Evolutionary conservation across 768 basidiomycete species (phyloP).

Genomic region (Lentinula boryana): DNA sequence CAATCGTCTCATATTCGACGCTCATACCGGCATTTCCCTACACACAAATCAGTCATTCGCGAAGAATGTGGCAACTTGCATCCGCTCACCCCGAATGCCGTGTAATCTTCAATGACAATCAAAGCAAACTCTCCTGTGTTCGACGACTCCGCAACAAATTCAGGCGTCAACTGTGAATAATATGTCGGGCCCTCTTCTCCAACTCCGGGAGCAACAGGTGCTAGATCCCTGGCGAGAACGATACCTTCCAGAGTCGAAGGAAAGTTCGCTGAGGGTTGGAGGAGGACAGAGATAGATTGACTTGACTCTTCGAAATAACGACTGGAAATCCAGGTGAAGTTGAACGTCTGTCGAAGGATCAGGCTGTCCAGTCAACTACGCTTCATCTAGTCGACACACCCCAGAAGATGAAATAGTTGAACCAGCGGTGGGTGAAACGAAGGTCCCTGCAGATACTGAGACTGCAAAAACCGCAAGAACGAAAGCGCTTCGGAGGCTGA

Average conservation of each 20-base stretch:
- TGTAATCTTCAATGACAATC: background rate
- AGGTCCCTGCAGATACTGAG: conserved; percentile 1
- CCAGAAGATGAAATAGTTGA: background rate
- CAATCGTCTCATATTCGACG: background rate
- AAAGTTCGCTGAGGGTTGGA: background rate
- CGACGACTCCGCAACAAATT: background rate
- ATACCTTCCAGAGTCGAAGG: background rate
- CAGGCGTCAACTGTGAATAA: background rate
- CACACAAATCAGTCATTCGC: too few relatives aligned
- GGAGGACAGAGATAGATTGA: background rate
- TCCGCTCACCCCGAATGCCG: background rate
- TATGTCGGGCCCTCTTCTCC: background rate
- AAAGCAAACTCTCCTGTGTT: background rate
- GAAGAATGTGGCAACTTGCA: background rate
- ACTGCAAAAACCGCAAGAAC: background rate
- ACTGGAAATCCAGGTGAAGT: background rate
- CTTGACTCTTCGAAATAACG: background rate
- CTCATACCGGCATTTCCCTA: background rate
- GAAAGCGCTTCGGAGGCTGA: background rate
- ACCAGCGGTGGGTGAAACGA: background rate
- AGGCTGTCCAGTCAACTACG: too few relatives aligned
- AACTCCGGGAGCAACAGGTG: background rate
- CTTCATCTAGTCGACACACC: background rate
- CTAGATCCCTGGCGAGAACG: background rate
- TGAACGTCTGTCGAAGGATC: background rate